Conservation (phyloP, 768 basidiomycete species). For the Amanita rimosa region DNA sequence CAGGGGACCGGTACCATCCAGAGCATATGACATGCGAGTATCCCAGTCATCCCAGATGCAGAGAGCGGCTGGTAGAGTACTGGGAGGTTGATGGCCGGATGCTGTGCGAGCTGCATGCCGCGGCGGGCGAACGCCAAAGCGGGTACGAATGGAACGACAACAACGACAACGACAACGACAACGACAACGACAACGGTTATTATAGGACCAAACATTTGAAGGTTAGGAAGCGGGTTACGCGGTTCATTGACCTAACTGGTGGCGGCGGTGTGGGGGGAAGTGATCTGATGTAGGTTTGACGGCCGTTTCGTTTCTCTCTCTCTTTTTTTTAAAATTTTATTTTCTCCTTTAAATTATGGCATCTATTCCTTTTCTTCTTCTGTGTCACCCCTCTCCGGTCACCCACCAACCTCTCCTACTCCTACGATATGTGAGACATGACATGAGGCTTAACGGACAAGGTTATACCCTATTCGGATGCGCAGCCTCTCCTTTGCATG, state of each 20-base stretch:
- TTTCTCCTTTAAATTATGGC: not conserved
- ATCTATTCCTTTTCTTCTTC: not conserved
- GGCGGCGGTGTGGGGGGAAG: slow-evolving; percentile 15
- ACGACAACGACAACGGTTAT: slow-evolving; percentile 9
- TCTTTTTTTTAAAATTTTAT: not conserved
- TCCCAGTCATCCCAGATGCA: slow-evolving; percentile 33
- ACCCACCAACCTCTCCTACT: not conserved
- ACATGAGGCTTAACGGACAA: not conserved
- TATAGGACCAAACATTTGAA: slow-evolving; percentile 27
- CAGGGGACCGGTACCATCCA: slow-evolving; percentile 76
- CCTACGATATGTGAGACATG: not conserved
- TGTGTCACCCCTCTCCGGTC: not conserved
- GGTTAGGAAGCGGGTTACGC: slow-evolving; percentile 69
- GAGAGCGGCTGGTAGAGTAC: slow-evolving; percentile 63
- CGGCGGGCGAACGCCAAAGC: slow-evolving; percentile 10
- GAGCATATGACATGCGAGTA: slow-evolving; percentile 83
- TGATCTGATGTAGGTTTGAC: slow-evolving; percentile 13
- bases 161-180: no score
- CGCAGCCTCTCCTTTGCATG: not conserved
- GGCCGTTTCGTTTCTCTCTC: not conserved
- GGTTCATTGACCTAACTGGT: slow-evolving; percentile 67
- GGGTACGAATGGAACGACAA: slow-evolving; percentile 18
- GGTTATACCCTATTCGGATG: not conserved
- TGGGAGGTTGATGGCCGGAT: slow-evolving; percentile 83
- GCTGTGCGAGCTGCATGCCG: slow-evolving; percentile 79